Percentiles rank a stretch among this genome's conserved stretches.
These are phyloP conservation scores for Chalciporus piperatoides DNA, from an alignment of 1,284 basidiomycete species.

Conservation along the genomic window DNA sequence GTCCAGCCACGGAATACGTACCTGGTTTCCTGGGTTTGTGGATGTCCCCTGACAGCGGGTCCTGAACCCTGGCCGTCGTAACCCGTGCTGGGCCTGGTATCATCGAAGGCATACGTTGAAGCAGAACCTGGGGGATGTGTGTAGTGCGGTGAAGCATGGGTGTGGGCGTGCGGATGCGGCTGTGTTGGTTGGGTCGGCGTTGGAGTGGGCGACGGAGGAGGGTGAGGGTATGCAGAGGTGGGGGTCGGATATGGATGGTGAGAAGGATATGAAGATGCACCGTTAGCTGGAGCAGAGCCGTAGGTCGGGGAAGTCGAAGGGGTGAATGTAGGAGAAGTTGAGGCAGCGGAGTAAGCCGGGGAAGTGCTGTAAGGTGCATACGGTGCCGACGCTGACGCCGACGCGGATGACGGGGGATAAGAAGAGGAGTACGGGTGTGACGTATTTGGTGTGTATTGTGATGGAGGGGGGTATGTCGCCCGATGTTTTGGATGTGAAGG, in stretches of 20 bases:
- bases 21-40: constrained; percentile 24
- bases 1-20: constrained; percentile 14
- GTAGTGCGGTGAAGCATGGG: constrained; percentile 25
- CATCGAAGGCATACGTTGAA: constrained; percentile 22
- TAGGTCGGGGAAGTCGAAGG: constrained; percentile 24
- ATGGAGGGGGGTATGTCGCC: constrained; percentile 17
- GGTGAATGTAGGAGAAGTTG: constrained; percentile 26
- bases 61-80: constrained; percentile 19
- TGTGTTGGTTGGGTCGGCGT: constrained; percentile 27
- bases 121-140: constrained; percentile 22
- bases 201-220: constrained; percentile 29
- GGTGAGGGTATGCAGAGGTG: constrained; percentile 29
- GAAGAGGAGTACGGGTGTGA: constrained; percentile 17
- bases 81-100: constrained; percentile 18
- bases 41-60: constrained; percentile 20
- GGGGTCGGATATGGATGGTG: constrained; percentile 28
- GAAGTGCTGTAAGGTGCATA: constrained; percentile 27
- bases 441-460: constrained; percentile 23
- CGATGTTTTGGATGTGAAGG: constrained; percentile 24
- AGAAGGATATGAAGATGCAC: constrained; percentile 17
- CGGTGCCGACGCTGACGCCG: constrained; percentile 16
- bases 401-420: constrained; percentile 18
- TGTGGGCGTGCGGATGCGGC: constrained; percentile 12
- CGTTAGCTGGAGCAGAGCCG: constrained; percentile 14
- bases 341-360: constrained; percentile 18